phyloP scores from a whole-genome alignment of 768 basidiomycete genomes.

The Lactifluus pinguis region DNA sequence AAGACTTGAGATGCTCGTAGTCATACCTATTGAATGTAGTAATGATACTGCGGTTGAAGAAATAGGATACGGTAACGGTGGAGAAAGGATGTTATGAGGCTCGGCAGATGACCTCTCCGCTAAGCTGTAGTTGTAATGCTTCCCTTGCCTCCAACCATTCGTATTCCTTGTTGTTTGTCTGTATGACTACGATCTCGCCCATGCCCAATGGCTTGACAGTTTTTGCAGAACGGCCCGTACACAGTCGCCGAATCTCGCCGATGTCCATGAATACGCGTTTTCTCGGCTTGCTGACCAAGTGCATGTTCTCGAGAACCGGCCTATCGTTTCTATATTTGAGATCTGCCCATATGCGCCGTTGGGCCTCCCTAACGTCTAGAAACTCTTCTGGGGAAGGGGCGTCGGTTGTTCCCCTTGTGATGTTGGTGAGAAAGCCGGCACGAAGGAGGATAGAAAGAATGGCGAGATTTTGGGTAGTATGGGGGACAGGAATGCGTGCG shows the following conservation, averaged over 20 bases:
- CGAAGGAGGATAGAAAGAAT: slow-evolving; percentile 90
- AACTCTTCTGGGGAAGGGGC: slow-evolving; percentile 61
- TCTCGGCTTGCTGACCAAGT: slow-evolving; percentile 77
- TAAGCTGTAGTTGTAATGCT: slow-evolving; percentile 65
- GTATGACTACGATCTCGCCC: slow-evolving; percentile 88
- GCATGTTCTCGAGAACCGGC: slow-evolving; percentile 73
- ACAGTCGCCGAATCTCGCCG: slow-evolving; percentile 66
- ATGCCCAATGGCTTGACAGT: slow-evolving; percentile 77
- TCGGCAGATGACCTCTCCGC: slow-evolving; percentile 84
- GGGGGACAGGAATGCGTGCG: slow-evolving; percentile 63
- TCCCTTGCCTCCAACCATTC: slow-evolving; percentile 93
- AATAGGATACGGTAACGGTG: background rate
- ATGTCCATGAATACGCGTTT: slow-evolving; percentile 68
- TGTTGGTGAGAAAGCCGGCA: slow-evolving; percentile 73
- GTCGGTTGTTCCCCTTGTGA: slow-evolving; percentile 70
- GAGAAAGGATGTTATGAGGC: slow-evolving; percentile 28
- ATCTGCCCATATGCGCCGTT: slow-evolving; percentile 84
- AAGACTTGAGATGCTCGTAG: background rate
- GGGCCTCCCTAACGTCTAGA: slow-evolving; percentile 44
- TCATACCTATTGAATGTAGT: background rate
- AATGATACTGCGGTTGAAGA: background rate
- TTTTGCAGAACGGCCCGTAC: slow-evolving; percentile 74
- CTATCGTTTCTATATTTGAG: slow-evolving; percentile 90
- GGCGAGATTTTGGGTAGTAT: slow-evolving; percentile 83
- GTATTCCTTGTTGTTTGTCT: slow-evolving; percentile 57